Evolutionary conservation across 441 rosid genomes (phyloP).

Genomic region (Corymbia citriodora): DNA sequence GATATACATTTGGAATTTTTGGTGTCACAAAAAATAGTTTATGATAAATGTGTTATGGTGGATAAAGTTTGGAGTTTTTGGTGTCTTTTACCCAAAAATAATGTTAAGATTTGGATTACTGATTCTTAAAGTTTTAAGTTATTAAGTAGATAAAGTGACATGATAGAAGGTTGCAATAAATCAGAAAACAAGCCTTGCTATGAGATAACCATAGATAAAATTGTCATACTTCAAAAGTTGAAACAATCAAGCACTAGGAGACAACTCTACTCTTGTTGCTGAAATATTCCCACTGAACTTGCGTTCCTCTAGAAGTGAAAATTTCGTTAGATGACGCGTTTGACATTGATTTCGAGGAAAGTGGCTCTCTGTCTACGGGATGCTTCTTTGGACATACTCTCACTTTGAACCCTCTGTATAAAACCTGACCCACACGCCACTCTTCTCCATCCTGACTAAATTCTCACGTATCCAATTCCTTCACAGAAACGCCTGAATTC

Average conservation of each 20-base stretch:
- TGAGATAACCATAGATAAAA: no score
- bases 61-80: no score
- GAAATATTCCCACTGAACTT: not conserved
- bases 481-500: not conserved
- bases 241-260: not conserved
- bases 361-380: not conserved
- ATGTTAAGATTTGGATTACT: no score
- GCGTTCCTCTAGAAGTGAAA: not conserved
- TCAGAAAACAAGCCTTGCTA: not conserved
- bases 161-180: no score
- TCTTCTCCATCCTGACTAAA: not conserved
- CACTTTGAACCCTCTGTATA: not conserved
- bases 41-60: no score
- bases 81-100: no score
- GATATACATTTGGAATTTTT: no score
- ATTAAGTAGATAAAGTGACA: not conserved
- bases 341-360: not conserved
- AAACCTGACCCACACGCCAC: not conserved
- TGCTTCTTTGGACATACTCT: not conserved
- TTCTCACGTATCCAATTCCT: not conserved
- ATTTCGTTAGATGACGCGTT: not conserved
- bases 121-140: no score
- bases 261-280: not conserved
- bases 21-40: no score
- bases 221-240: not conserved